Conservation (phyloP, 1,284 basidiomycete species). For the Ustilago lituana region DNA sequence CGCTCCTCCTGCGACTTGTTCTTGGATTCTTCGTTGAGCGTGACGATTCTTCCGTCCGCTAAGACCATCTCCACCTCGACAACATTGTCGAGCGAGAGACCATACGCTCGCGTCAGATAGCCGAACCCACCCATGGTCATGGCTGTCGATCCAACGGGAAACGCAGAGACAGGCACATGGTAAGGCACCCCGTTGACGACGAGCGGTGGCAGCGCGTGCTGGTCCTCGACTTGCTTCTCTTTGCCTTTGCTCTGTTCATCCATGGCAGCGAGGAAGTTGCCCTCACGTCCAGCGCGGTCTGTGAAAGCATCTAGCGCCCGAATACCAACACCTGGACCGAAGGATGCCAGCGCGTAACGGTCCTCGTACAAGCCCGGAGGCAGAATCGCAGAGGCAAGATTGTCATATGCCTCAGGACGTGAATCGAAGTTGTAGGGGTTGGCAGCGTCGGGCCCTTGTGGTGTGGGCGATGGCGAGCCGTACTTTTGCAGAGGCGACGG, state of each 20-base stretch:
- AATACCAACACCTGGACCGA: slow-evolving; percentile 55
- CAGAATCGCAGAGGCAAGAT: slow-evolving; percentile 32
- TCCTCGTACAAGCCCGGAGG: slow-evolving; percentile 53
- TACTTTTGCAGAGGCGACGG: slow-evolving; percentile 41
- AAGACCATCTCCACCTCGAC: slow-evolving; percentile 63
- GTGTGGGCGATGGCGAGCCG: slow-evolving; percentile 26
- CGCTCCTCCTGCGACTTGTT: slow-evolving; percentile 57
- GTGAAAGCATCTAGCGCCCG: slow-evolving; percentile 54
- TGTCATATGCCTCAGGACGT: slow-evolving; percentile 13
- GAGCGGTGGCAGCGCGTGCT: slow-evolving; percentile 20
- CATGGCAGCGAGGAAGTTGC: slow-evolving; percentile 27
- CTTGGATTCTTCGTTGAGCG: slow-evolving; percentile 52
- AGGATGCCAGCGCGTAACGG: slow-evolving; percentile 45
- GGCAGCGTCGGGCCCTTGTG: slow-evolving; percentile 8
- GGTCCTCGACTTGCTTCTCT: slow-evolving; percentile 13
- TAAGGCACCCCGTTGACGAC: slow-evolving; percentile 55
- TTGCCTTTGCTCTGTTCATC: slow-evolving; percentile 37
- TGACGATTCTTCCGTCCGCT: slow-evolving; percentile 58
- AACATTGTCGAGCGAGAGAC: slow-evolving; percentile 70
- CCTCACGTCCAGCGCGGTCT: slow-evolving; percentile 52
- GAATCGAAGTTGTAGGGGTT: slow-evolving; percentile 36
- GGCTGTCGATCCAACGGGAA: slow-evolving; percentile 76
- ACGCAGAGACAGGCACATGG: slow-evolving; percentile 67
- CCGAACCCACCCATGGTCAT: slow-evolving; percentile 90
- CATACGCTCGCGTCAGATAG: slow-evolving; percentile 82